phyloP scores from a whole-genome alignment of 148 eudicot genomes.

The Chenopodium berlandieri region DNA sequence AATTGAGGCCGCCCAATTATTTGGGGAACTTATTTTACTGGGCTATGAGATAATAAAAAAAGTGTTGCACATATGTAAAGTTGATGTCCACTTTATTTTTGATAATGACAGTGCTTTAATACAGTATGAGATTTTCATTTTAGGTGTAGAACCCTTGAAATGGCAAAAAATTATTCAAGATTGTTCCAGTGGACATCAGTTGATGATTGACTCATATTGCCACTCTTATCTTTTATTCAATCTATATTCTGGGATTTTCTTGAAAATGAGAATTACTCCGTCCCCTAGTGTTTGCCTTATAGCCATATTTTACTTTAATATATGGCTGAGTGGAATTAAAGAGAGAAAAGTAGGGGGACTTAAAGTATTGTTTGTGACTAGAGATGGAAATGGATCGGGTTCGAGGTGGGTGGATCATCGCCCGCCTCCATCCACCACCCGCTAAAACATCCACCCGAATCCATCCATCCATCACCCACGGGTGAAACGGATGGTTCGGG shows the following conservation, averaged over 20 bases:
- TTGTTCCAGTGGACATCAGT: not conserved
- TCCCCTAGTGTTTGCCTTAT: too few species aligned
- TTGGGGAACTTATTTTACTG: not conserved
- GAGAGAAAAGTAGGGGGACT: too few species aligned
- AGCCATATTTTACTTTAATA: too few species aligned
- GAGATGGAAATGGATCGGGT: too few species aligned
- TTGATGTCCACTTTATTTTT: constrained; percentile 1
- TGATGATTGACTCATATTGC: not conserved
- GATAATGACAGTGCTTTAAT: not conserved
- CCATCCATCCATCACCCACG: too few species aligned
- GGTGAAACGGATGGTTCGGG: too few species aligned
- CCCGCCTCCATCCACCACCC: too few species aligned
- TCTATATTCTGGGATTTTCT: not conserved
- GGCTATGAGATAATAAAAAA: not conserved
- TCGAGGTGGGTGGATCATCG: too few species aligned
- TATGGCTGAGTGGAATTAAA: too few species aligned
- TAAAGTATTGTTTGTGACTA: too few species aligned
- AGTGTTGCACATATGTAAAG: not conserved
- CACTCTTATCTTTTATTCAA: not conserved
- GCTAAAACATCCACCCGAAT: too few species aligned
- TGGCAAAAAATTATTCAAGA: not conserved
- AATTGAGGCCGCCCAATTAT: not conserved
- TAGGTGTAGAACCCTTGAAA: not conserved
- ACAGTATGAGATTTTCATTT: not conserved
- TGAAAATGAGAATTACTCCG: too few species aligned